These are phyloP conservation scores for Xylariaceae sp. DNA, from an alignment of 2,329 filamentous ascomycete genomes.

Conservation along the genomic window DNA sequence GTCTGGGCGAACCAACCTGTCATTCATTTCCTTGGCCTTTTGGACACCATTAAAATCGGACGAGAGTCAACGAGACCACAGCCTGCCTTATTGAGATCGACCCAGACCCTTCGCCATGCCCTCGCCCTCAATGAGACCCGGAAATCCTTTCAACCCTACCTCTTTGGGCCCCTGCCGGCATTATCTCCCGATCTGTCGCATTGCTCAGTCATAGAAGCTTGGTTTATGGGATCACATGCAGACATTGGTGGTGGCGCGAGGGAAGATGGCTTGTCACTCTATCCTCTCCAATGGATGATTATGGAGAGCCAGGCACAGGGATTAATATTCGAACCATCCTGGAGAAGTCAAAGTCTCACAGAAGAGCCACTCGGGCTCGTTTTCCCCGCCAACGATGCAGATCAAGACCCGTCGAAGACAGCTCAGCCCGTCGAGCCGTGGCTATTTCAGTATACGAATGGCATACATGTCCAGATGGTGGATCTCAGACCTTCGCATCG, in stretches of 20 bases:
- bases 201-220: constrained; percentile 34
- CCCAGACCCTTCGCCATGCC: constrained; percentile 34
- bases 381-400: constrained; percentile 10
- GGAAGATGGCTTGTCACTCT: constrained; percentile 36
- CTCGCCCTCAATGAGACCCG: constrained; percentile 37
- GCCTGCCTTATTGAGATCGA: constrained; percentile 29
- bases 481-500: constrained; percentile 20
- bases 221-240: constrained; percentile 36
- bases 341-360: constrained; percentile 10
- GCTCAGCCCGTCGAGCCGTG: constrained; percentile 13
- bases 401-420: constrained; percentile 10
- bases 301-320: constrained; percentile 31
- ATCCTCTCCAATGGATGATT: constrained; percentile 41
- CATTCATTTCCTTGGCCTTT: constrained; percentile 36
- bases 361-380: constrained; percentile 20
- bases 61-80: constrained; percentile 27
- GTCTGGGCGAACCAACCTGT: constrained; percentile 23
- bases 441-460: constrained; percentile 21
- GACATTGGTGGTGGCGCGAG: constrained; percentile 35
- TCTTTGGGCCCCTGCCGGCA: constrained; percentile 24
- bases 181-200: constrained; percentile 18
- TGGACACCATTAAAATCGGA: constrained; percentile 34
- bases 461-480: constrained; percentile 22
- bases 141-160: constrained; percentile 17
- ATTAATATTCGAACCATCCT: constrained; percentile 24